Percentiles rank a stretch among this genome's conserved stretches.
phyloP scores from a whole-genome alignment of 306 rosid species.

The Vachellia pachyceras region DNA sequence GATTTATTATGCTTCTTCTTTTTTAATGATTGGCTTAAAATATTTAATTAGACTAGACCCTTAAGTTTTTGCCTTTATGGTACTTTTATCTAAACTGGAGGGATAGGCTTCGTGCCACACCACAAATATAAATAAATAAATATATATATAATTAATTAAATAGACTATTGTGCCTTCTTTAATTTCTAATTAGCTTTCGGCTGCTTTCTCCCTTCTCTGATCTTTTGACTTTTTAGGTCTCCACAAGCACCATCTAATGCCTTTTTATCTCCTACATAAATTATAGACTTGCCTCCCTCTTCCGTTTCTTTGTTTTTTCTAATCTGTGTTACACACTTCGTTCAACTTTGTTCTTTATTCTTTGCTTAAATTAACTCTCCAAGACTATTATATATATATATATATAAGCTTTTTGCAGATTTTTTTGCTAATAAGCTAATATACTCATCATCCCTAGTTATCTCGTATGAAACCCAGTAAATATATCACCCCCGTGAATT shows the following conservation, averaged over 20 bases:
- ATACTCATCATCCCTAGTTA: too few species aligned
- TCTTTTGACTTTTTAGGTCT: not conserved
- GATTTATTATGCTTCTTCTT: not conserved
- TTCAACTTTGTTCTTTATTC: not conserved
- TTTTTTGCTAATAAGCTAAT: too few species aligned
- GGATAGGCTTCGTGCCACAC: constrained; percentile 41
- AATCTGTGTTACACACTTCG: not conserved
- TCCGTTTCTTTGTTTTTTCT: too few species aligned
- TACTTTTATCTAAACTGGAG: constrained; percentile 40
- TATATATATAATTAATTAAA: too few species aligned
- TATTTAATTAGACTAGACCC: too few species aligned
- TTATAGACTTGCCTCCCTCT: too few species aligned
- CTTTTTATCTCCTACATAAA: not conserved
- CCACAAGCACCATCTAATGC: not conserved
- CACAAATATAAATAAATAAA: not conserved
- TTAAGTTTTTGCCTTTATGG: not conserved
- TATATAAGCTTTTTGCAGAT: too few species aligned
- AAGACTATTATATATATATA: not conserved
- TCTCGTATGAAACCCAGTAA: too few species aligned
- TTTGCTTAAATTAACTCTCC: not conserved
- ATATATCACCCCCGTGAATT: not conserved
- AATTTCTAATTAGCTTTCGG: constrained; percentile 54
- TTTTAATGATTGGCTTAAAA: not conserved
- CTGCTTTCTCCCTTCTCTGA: constrained; percentile 37
- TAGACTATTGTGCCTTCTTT: too few species aligned